phyloP scores from a whole-genome alignment of 192 early-diverging fungal genomes.

The Phlyctochytrium bullatum region DNA sequence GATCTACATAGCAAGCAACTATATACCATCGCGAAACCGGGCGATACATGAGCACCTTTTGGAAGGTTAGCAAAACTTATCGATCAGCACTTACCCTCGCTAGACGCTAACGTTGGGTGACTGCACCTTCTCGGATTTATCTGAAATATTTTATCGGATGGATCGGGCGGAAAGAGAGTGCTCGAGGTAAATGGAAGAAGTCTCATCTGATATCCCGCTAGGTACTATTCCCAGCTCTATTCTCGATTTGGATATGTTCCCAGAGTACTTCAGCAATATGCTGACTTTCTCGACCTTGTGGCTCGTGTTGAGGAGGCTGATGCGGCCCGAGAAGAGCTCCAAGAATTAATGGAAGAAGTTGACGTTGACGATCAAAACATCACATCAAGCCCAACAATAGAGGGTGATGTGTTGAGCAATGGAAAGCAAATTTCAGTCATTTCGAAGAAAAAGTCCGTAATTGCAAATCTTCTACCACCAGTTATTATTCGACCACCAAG shows the following conservation, averaged over 20 bases:
- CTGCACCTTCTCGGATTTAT: background rate
- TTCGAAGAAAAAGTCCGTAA: too few relatives aligned
- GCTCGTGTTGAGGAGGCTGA: slow-evolving; percentile 1
- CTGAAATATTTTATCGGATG: slow-evolving; percentile 19
- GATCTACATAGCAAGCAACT: slow-evolving; percentile 6
- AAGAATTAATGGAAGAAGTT: slow-evolving; percentile 27
- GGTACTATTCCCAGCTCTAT: slow-evolving; percentile 3
- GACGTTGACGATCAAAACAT: background rate
- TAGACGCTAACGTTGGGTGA: slow-evolving; percentile 10
- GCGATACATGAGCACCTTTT: slow-evolving; percentile 18
- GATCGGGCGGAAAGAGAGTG: slow-evolving; percentile 21
- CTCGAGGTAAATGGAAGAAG: slow-evolving; percentile 21
- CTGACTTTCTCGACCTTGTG: background rate
- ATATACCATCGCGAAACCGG: slow-evolving; percentile 9
- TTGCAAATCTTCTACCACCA: background rate
- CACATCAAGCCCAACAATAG: background rate
- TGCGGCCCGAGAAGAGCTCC: slow-evolving; percentile 14
- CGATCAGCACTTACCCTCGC: slow-evolving; percentile 6
- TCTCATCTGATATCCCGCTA: slow-evolving; percentile 16
- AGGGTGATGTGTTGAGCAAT: background rate
- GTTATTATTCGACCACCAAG: background rate
- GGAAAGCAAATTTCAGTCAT: background rate
- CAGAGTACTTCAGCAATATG: background rate
- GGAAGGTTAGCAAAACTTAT: slow-evolving; percentile 18
- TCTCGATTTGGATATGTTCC: slow-evolving; percentile 16